Evolutionary conservation across 306 rosid species (phyloP).

Genomic region (Cucurbita pepo): DNA sequence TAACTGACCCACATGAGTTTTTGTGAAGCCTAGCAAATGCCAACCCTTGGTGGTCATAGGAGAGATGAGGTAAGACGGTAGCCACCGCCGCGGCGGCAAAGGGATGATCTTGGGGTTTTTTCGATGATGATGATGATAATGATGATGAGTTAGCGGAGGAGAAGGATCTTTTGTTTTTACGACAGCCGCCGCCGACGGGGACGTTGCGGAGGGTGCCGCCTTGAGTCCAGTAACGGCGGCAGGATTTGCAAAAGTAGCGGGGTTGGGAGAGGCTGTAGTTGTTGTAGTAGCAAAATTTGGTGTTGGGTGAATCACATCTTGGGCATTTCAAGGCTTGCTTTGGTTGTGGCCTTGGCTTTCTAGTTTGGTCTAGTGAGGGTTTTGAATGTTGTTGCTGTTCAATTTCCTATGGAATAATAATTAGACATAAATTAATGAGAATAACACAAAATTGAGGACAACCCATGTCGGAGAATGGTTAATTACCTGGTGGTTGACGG

Average conservation of each 20-base stretch:
- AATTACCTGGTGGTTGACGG: no score
- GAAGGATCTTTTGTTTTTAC: constrained; percentile 59
- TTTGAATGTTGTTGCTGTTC: background rate
- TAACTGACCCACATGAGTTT: background rate
- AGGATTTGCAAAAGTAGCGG: constrained; percentile 89
- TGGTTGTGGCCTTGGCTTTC: constrained; percentile 11
- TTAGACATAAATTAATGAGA: background rate
- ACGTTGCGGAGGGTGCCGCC: constrained; percentile 87
- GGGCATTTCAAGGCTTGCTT: constrained; percentile 54
- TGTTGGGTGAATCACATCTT: constrained; percentile 82
- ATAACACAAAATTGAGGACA: background rate
- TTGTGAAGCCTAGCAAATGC: constrained; percentile 6
- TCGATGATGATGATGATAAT: background rate
- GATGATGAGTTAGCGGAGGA: background rate
- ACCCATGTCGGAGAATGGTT: no score
- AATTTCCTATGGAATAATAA: background rate
- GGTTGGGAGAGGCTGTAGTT: constrained; percentile 94
- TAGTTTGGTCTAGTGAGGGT: constrained; percentile 2
- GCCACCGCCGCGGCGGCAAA: background rate
- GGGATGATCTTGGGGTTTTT: background rate
- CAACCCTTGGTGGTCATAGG: constrained; percentile 2
- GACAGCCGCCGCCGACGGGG: constrained; percentile 84
- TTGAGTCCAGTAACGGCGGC: constrained; percentile 91
- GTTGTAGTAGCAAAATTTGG: constrained; percentile 94
- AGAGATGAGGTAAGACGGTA: background rate